Percentiles rank a stretch among this genome's conserved stretches.
Evolutionary conservation across 2,329 filamentous ascomycete species (phyloP).

Genomic region (Magnaporthales sp.): DNA sequence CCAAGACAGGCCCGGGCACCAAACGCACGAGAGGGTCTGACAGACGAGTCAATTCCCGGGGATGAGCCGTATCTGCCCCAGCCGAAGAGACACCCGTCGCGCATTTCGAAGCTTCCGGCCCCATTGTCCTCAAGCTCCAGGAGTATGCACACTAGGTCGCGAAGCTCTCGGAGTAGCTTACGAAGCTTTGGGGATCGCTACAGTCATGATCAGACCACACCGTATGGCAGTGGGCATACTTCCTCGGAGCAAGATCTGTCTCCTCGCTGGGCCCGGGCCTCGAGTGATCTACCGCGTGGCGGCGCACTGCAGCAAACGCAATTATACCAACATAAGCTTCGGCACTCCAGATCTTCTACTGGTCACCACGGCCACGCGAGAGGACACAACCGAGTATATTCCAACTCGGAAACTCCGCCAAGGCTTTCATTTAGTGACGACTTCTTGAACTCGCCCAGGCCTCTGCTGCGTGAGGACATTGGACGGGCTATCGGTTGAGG

Average conservation of each 20-base stretch:
- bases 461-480: conserved; percentile 37
- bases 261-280: conserved; percentile 21
- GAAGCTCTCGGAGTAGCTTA: conserved; percentile 37
- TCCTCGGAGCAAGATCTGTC: conserved; percentile 22
- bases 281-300: conserved; percentile 19
- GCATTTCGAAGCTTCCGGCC: conserved; percentile 41
- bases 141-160: conserved; percentile 31
- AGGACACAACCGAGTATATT: conserved; percentile 30
- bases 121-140: conserved; percentile 20
- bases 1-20: conserved; percentile 50
- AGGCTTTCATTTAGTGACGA: conserved; percentile 39
- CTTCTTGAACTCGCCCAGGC: conserved; percentile 38
- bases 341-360: conserved; percentile 8
- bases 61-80: conserved; percentile 49
- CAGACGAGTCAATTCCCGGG: conserved; percentile 51
- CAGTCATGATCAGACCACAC: conserved; percentile 18
- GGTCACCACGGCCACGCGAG: conserved; percentile 11
- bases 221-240: neutral
- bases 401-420: conserved; percentile 32
- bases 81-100: conserved; percentile 43
- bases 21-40: conserved; percentile 53
- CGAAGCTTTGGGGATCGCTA: conserved; percentile 22
- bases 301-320: neutral
- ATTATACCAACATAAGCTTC: neutral
- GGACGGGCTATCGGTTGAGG: conserved; percentile 46